A percentile compares a stretch with the other conserved stretches of the same genome.
These are phyloP conservation scores for Curvularia sp. DNA, from an alignment of 2,329 filamentous ascomycete species.

Conservation along the genomic window DNA sequence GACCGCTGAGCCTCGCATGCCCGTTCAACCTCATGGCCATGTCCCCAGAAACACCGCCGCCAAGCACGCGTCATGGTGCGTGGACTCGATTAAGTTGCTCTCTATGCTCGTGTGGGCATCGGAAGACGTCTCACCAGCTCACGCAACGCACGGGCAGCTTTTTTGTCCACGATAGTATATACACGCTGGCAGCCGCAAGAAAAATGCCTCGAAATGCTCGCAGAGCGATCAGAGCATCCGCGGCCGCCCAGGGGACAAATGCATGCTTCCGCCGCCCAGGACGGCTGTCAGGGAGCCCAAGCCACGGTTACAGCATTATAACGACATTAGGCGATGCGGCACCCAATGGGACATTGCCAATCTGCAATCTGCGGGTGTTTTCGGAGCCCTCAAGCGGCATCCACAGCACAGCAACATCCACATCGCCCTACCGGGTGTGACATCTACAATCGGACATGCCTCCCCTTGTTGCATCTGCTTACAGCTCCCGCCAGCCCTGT, in stretches of 20 bases:
- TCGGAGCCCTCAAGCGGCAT: constrained; percentile 3
- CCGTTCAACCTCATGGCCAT: neutral
- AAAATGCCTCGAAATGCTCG: constrained; percentile 9
- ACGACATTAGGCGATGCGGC: constrained; percentile 3
- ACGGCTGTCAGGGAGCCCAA: neutral
- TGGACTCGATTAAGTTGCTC: neutral
- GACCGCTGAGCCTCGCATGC: neutral
- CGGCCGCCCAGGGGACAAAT: constrained; percentile 1
- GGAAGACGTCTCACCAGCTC: constrained; percentile 18
- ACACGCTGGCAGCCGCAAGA: constrained; percentile 8
- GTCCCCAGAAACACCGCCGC: neutral
- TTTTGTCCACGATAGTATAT: constrained; percentile 8
- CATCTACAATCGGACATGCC: constrained; percentile 11
- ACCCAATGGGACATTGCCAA: constrained; percentile 1
- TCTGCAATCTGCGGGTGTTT: constrained; percentile 4
- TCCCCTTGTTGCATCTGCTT: neutral
- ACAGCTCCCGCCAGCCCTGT: neutral
- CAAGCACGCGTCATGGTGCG: neutral
- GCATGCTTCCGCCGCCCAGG: neutral
- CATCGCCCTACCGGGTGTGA: constrained; percentile 6
- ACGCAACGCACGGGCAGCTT: constrained; percentile 4
- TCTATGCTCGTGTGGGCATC: constrained; percentile 8
- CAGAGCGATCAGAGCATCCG: neutral
- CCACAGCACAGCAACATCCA: neutral
- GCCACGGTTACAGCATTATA: constrained; percentile 3